Percentiles rank a stretch among this genome's conserved stretches.
These are phyloP conservation scores for Mucor saturninus DNA, from an alignment of 371 early-diverging fungal species.

Conservation along the genomic window DNA sequence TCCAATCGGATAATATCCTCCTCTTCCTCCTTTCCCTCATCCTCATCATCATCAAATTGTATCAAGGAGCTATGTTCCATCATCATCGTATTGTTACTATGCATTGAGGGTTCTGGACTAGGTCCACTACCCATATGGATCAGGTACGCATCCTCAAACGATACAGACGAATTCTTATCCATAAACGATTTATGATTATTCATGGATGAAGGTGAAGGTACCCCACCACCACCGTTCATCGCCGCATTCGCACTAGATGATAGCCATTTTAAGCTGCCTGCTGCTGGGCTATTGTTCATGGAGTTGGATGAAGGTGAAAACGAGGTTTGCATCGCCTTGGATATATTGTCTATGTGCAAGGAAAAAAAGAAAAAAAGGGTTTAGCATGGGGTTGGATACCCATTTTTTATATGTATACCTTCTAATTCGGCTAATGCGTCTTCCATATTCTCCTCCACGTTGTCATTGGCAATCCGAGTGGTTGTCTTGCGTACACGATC, in stretches of 20 bases:
- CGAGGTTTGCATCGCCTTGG: conserved; percentile 56
- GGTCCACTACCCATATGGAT: conserved; percentile 63
- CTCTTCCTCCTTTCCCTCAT: conserved; percentile 7
- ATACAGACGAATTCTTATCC: conserved; percentile 46
- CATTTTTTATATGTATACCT: conserved; percentile 27
- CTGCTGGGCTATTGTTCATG: conserved; percentile 36
- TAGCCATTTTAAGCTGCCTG: conserved; percentile 33
- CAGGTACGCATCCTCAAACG: conserved; percentile 67
- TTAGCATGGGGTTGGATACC: too few relatives aligned
- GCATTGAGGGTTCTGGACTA: conserved; percentile 30
- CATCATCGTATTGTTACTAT: background rate
- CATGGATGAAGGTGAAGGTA: conserved; percentile 20
- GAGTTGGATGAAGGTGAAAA: conserved; percentile 40
- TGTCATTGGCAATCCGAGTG: conserved; percentile 33
- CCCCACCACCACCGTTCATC: conserved; percentile 2
- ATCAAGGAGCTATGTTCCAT: conserved; percentile 43
- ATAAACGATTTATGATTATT: conserved; percentile 4
- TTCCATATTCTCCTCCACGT: conserved; percentile 49
- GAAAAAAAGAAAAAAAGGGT: too few relatives aligned
- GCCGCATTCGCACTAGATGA: conserved; percentile 42
- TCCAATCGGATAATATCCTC: conserved; percentile 33
- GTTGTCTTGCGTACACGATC: conserved; percentile 49
- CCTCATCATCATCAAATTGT: conserved; percentile 48
- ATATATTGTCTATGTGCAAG: conserved; percentile 44
- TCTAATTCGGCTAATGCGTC: conserved; percentile 55